phyloP scores from a whole-genome alignment of 208 protist species.

The Acanthamoeba comandoni region DNA sequence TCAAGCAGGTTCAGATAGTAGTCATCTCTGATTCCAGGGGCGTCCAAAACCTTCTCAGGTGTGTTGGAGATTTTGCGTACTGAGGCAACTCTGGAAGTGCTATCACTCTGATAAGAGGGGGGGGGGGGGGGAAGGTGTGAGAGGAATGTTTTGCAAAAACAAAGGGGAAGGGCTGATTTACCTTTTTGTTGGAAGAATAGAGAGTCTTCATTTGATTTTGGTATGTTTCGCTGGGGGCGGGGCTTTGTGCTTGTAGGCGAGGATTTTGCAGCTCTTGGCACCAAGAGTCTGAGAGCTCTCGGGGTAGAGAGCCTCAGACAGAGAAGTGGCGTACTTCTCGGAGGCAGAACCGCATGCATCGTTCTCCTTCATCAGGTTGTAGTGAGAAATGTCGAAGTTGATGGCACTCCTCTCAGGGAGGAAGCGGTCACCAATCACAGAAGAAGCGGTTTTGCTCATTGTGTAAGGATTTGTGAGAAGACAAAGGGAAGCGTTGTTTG shows the following conservation, averaged over 20 bases:
- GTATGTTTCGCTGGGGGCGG: conserved; percentile 83
- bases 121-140: no score
- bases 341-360: conserved; percentile 25
- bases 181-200: conserved; percentile 87
- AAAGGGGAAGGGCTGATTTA: no score
- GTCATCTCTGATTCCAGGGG: conserved; percentile 97
- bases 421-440: conserved; percentile 86
- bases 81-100: no score
- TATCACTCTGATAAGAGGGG: no score
- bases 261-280: conserved; percentile 86
- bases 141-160: no score
- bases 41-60: conserved; percentile 96
- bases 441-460: no score
- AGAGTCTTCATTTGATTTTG: conserved; percentile 88
- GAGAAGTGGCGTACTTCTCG: conserved; percentile 80
- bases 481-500: no score
- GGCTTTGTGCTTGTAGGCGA: conserved; percentile 90
- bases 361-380: conserved; percentile 85
- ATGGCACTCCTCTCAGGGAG: conserved; percentile 87
- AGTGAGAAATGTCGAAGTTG: conserved; percentile 87
- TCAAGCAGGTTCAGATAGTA: conserved; percentile 99
- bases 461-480: no score
- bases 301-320: conserved; percentile 76
- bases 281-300: neutral
- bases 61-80: conserved; percentile 54